A percentile compares a stretch with the other conserved stretches of the same genome.
These are phyloP conservation scores for Fusarium sp. DNA, from an alignment of 2,329 filamentous ascomycete species.

Conservation along the genomic window DNA sequence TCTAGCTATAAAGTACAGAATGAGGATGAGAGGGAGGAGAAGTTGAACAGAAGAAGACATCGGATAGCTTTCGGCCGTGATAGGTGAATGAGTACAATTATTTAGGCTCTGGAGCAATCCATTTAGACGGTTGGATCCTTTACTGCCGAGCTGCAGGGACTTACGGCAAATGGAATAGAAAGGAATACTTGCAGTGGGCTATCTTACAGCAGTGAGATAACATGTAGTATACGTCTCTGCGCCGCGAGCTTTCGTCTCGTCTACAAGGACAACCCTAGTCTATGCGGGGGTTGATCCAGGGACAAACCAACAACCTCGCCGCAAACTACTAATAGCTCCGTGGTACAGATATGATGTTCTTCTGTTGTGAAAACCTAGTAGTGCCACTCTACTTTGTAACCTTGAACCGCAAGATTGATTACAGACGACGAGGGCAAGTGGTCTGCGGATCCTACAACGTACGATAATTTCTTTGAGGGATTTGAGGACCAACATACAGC, in stretches of 20 bases:
- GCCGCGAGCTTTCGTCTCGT: neutral
- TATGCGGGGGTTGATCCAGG: too few relatives aligned
- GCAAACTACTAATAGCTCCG: neutral
- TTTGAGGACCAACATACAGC: neutral
- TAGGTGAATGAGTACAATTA: neutral
- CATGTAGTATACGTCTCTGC: neutral
- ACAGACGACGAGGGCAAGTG: neutral
- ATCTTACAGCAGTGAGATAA: neutral
- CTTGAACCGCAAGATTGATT: neutral
- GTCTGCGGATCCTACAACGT: neutral
- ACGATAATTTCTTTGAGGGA: neutral
- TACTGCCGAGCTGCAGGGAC: neutral
- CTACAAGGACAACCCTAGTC: neutral
- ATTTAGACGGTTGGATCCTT: neutral
- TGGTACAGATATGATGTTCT: neutral
- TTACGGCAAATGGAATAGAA: neutral
- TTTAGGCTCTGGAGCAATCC: neutral
- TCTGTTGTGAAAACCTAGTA: neutral
- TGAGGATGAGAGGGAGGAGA: neutral
- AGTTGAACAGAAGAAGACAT: neutral
- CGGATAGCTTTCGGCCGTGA: neutral
- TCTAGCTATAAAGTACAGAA: neutral
- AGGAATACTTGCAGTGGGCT: neutral
- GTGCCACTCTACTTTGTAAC: neutral
- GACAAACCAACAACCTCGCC: neutral